Percentiles rank a stretch among this genome's conserved stretches.
phyloP scores from a whole-genome alignment of 148 eudicot genomes.

The Mesembryanthemum crystallinum region DNA sequence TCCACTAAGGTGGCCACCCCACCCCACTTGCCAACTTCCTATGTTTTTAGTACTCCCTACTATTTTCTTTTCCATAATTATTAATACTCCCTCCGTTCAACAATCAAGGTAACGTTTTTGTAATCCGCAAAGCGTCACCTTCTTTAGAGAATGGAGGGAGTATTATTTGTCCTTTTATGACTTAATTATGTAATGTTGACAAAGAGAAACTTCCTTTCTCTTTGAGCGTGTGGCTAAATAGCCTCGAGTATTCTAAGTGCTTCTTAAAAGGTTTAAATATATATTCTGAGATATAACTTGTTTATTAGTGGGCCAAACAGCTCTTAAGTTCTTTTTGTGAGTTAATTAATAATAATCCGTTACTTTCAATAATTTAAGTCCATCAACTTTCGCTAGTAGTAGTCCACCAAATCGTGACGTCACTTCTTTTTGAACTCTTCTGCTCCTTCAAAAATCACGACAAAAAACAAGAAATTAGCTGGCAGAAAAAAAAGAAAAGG shows the following conservation, averaged over 20 bases:
- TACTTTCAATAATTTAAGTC: background rate
- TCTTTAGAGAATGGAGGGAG: too few species aligned
- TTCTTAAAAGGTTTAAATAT: too few species aligned
- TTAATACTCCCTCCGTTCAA: too few species aligned
- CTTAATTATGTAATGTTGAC: too few species aligned
- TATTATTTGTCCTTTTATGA: background rate
- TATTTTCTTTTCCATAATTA: background rate
- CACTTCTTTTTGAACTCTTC: background rate
- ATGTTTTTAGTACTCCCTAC: background rate
- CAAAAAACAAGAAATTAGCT: background rate
- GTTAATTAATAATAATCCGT: background rate
- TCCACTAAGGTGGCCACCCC: slow-evolving; percentile 15
- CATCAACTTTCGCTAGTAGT: background rate
- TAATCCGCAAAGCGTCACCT: too few species aligned
- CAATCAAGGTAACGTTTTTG: too few species aligned
- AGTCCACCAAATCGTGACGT: slow-evolving; percentile 2
- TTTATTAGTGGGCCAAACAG: too few species aligned
- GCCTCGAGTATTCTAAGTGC: too few species aligned
- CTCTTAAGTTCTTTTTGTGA: too few species aligned
- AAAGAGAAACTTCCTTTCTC: too few species aligned
- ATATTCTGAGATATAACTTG: too few species aligned
- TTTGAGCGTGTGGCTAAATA: too few species aligned
- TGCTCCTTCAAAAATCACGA: slow-evolving; percentile 21
- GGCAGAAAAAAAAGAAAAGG: background rate
- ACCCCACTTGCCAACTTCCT: slow-evolving; percentile 23